Evolutionary conservation across 2,329 filamentous ascomycete species (phyloP).

Genomic region (Arachnomyces sp.): DNA sequence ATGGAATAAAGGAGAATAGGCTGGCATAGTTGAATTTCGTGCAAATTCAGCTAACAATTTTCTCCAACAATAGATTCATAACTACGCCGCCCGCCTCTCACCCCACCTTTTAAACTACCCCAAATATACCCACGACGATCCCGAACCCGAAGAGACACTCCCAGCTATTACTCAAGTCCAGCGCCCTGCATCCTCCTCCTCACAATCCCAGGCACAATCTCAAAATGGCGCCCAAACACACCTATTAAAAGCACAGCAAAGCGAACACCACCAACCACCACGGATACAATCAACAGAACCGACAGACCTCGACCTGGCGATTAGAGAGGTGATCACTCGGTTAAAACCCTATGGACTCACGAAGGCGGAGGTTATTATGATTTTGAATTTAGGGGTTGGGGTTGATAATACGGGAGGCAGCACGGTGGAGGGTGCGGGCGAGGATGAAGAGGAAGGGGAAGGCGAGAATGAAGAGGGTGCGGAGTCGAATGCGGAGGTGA

Average conservation of each 20-base stretch:
- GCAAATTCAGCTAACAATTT: neutral
- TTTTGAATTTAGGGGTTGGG: constrained; percentile 39
- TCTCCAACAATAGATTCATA: constrained; percentile 28
- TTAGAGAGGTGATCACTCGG: constrained; percentile 28
- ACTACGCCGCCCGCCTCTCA: constrained; percentile 32
- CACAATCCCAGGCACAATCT: neutral
- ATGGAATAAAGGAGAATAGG: too few relatives aligned
- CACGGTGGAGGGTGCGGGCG: constrained; percentile 10
- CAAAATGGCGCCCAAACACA: constrained; percentile 10
- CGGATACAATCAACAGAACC: constrained; percentile 8
- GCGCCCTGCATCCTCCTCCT: neutral
- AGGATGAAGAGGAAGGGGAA: constrained; percentile 13
- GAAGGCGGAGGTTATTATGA: constrained; percentile 39
- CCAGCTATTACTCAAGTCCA: too few relatives aligned
- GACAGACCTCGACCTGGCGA: constrained; percentile 30
- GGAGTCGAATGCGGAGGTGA: constrained; percentile 18
- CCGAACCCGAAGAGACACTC: neutral
- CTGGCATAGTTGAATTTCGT: too few relatives aligned
- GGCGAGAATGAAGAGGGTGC: constrained; percentile 13
- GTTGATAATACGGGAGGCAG: constrained; percentile 12
- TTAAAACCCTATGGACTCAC: constrained; percentile 35
- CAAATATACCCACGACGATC: constrained; percentile 13
- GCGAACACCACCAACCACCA: constrained; percentile 8
- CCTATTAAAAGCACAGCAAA: constrained; percentile 15
- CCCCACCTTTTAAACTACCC: constrained; percentile 34